These are phyloP conservation scores for Tuber umbilicatum DNA, from an alignment of 495 filamentous ascomycete genomes.

Conservation along the genomic window DNA sequence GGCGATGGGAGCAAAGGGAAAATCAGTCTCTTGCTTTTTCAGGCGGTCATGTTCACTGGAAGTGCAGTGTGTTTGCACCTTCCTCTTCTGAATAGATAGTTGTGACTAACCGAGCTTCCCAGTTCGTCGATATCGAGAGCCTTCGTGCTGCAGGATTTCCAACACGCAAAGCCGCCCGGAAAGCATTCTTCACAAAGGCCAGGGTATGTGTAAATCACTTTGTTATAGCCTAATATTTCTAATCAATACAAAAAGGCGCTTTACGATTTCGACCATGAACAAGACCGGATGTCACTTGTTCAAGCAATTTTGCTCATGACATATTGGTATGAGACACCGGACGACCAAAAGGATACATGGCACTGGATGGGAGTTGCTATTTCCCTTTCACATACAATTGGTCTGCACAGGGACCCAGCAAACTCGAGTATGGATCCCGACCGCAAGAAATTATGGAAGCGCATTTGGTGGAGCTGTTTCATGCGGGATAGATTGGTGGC, in stretches of 20 bases:
- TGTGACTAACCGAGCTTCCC: slow-evolving; percentile 13
- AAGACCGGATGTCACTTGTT: slow-evolving; percentile 72
- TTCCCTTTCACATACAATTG: slow-evolving; percentile 75
- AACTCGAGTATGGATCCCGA: slow-evolving; percentile 64
- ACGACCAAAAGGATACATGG: slow-evolving; percentile 86
- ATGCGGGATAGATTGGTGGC: slow-evolving; percentile 85
- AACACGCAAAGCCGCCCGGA: slow-evolving; percentile 65
- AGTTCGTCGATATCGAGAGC: slow-evolving; percentile 64
- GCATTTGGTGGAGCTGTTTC: slow-evolving; percentile 92
- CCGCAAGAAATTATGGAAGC: slow-evolving; percentile 73
- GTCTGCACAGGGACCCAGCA: slow-evolving; percentile 71
- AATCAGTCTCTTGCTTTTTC: slow-evolving; percentile 70
- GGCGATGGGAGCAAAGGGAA: slow-evolving; percentile 60
- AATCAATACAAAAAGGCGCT: slow-evolving; percentile 47
- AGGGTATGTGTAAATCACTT: slow-evolving; percentile 51
- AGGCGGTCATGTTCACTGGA: slow-evolving; percentile 75
- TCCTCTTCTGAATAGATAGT: neutral
- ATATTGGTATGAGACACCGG: slow-evolving; percentile 84
- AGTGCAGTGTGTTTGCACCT: slow-evolving; percentile 48
- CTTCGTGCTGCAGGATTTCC: slow-evolving; percentile 63
- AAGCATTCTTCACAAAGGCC: slow-evolving; percentile 70
- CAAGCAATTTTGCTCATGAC: slow-evolving; percentile 80
- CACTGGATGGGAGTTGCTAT: slow-evolving; percentile 88
- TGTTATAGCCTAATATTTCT: neutral
- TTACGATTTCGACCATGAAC: slow-evolving; percentile 83